These are phyloP conservation scores for Lichenothelia convexa DNA, from an alignment of 495 filamentous ascomycete species.

Conservation along the genomic window DNA sequence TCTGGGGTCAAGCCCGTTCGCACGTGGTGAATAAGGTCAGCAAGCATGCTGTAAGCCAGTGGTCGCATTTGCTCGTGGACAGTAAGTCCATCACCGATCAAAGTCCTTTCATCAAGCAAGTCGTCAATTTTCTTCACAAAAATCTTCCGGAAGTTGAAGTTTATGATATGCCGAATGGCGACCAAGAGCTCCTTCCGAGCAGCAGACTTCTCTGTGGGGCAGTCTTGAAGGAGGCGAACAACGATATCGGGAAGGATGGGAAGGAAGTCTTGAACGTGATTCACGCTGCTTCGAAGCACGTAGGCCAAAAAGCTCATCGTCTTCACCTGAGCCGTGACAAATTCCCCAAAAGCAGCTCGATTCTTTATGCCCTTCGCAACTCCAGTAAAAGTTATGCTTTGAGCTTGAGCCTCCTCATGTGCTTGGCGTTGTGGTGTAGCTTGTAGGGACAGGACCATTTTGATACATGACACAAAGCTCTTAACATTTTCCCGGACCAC, in stretches of 20 bases:
- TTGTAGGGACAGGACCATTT: constrained; percentile 71
- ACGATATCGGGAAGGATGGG: constrained; percentile 77
- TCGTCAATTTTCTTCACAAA: constrained; percentile 92
- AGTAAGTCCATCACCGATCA: constrained; percentile 90
- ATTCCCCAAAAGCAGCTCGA: constrained; percentile 84
- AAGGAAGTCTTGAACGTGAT: constrained; percentile 78
- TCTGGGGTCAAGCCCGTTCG: constrained; percentile 64
- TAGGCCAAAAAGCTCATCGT: constrained; percentile 99
- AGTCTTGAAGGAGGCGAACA: constrained; percentile 81
- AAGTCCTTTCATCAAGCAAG: constrained; percentile 74
- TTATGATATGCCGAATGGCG: constrained; percentile 95
- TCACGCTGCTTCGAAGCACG: constrained; percentile 69
- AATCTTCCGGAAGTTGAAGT: constrained; percentile 94
- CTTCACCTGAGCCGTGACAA: constrained; percentile 96
- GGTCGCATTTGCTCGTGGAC: constrained; percentile 95
- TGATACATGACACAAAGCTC: constrained; percentile 83
- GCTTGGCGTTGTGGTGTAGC: constrained; percentile 87
- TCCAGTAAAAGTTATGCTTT: constrained; percentile 69
- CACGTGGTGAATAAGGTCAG: constrained; percentile 94
- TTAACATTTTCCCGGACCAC: constrained; percentile 74
- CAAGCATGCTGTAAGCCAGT: constrained; percentile 94
- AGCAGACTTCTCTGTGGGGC: constrained; percentile 79
- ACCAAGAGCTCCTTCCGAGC: constrained; percentile 90
- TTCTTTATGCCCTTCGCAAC: constrained; percentile 91
- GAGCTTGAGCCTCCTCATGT: constrained; percentile 60